Evolutionary conservation across 1,284 basidiomycete species (phyloP).

Genomic region (Testicularia cyperi): DNA sequence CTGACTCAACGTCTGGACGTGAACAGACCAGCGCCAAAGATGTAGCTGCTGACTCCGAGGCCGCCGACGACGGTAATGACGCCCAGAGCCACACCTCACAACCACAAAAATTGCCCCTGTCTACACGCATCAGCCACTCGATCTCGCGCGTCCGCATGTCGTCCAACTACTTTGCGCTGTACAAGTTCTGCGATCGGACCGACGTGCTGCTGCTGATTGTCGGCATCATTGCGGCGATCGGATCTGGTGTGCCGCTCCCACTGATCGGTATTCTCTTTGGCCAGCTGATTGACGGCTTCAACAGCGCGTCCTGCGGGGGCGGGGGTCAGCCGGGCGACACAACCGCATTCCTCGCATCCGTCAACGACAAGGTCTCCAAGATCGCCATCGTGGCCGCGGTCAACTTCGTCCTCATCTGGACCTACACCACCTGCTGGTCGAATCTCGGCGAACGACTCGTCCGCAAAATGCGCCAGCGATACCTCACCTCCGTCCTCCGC

Average conservation of each 20-base stretch:
- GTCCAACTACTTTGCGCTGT: conserved; percentile 43
- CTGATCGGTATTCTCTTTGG: conserved; percentile 52
- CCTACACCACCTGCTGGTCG: conserved; percentile 52
- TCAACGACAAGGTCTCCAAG: conserved; percentile 43
- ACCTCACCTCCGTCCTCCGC: conserved; percentile 61
- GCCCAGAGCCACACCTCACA: neutral
- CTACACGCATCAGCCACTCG: conserved; percentile 3
- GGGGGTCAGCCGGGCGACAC: conserved; percentile 12
- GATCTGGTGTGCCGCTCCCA: conserved; percentile 48
- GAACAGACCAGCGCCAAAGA: too few relatives aligned
- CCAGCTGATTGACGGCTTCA: conserved; percentile 52
- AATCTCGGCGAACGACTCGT: conserved; percentile 47
- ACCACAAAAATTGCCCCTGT: neutral
- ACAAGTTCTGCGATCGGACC: conserved; percentile 15
- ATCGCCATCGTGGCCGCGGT: conserved; percentile 46
- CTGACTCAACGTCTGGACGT: neutral
- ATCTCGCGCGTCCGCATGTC: conserved; percentile 13
- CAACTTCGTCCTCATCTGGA: conserved; percentile 55
- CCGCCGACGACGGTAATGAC: conserved; percentile 1
- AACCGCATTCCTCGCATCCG: conserved; percentile 25
- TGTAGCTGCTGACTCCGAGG: neutral
- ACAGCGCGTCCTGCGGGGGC: conserved; percentile 25
- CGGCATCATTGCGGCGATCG: conserved; percentile 44
- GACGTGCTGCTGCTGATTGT: conserved; percentile 33
- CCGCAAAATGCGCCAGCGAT: conserved; percentile 59